Base-by-base conservation (phyloP, 2,329 filamentous ascomycete genomes). In the Ophiocordyceps sinensis region DNA sequence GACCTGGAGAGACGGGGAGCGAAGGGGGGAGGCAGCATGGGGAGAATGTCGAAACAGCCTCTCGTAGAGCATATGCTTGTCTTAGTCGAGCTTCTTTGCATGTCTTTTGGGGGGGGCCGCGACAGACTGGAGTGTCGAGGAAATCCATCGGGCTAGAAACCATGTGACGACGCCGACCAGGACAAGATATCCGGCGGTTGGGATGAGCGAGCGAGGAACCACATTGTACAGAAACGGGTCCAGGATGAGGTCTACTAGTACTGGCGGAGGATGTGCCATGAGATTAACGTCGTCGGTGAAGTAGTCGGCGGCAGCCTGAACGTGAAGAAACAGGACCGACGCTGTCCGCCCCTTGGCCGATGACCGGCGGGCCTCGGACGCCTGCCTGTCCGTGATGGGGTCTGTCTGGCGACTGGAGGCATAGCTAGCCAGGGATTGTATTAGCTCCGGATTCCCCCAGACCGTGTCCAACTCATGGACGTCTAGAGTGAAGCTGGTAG, bases 181-280 rank as follows among this genome's bases (percentile, higher is more conserved):
- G 4, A 70, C 51, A 41, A 93, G 69, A 59, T 87, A 94, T 30
- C 63, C 64, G 12, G 75, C 75, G 2, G 82, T 89, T 17, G 84
- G 79, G 19, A 82, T 53, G 14, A 96, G 66, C 4, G 87, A 94
- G 40, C 68, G 69, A 12, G 91, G 91, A 40, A 96, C 69, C 14
- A 87, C 55, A 63, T 93, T 91, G 53, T 80, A 63, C 34, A 93
- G 45, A 55, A 81, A 96, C 1, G 87, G 87, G 59, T 96, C 91
- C 21, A 98, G 74, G 52, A 95, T 83, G 59, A 79, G 61, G 51
- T 98, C 89, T 40, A 82, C 82, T 41, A 77, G 66, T 4, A 96
- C 86, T 0, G 78, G 75, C 2, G 80, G 79, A 13, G 85, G 82
- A 45, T 70, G 53, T 38, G 66, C 61, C 89, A 96, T 96, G 52